Evolutionary conservation across 1,139 yeast species (phyloP), one percentile per base, ranked within the genome.

Genomic region (Sugiyamaella grinbergsii): DNA sequence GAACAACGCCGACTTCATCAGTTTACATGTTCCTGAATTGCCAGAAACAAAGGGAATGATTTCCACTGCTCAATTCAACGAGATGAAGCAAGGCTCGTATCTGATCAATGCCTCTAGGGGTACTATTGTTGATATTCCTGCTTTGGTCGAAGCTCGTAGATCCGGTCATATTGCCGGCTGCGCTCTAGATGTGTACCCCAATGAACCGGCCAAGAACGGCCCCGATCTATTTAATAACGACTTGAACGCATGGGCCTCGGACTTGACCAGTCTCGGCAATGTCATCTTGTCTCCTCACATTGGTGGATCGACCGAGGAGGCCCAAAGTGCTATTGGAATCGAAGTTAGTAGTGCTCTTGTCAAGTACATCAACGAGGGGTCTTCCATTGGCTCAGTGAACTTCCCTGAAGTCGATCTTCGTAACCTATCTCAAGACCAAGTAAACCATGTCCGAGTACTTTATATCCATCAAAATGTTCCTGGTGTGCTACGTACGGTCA

Each of bases 221-320:
- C 90, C 85, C 61, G 83, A 80, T 57, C 74, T 83, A 63, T 93
- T 91, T 74, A 74, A 69, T 64, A 77, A 84, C 65, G 77, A 78
- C 39, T 78, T 93, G 68, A 93, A 93, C 73, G 65, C 75, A 31
- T 94, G 96, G 94, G 81, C 89, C 53, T 77, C 87, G 31, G 96
- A 91, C 67, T 79, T 94, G 62, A 79, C 84, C 60, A 77, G 87
- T 16, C 79, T 90, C 69, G 82, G 94, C 74, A 94, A 93, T 70
- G 84, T 93, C 52, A 90, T 94, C 58, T 78, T 93, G 66, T 85
- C 98, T 51, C 99, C 99, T 33, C 99, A 93, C 68, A 93, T 93
- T 64, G 99, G 99, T 74, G 98, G 98, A 58, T 90, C 98, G 47
- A 93, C 99, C 44, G 98, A 93, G 73, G 99, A 93, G 76, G 98